Conservation (phyloP, 495 filamentous ascomycete genomes). For the Penicillium ucsense region DNA sequence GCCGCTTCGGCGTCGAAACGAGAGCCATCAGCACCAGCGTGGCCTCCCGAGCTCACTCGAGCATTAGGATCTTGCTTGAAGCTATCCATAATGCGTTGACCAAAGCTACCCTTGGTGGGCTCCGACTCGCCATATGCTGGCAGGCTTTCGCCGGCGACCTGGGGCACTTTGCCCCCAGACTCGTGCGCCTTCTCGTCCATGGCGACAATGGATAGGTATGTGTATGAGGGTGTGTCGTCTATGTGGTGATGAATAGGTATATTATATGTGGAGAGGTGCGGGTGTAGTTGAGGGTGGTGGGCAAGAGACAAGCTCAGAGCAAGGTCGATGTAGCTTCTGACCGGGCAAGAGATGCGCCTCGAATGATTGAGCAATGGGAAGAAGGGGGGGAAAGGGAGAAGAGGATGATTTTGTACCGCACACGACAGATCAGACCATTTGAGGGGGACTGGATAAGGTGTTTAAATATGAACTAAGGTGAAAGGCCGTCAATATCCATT, state of each 20-base stretch:
- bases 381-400: background rate
- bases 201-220: background rate
- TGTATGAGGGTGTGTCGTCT: background rate
- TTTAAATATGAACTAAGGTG: constrained; percentile 1
- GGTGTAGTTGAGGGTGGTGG: background rate
- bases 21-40: constrained; percentile 47
- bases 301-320: background rate
- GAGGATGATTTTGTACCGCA: background rate
- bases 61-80: constrained; percentile 73
- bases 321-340: background rate
- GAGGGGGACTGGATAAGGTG: background rate
- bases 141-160: constrained; percentile 14
- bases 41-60: constrained; percentile 45
- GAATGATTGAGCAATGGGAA: background rate
- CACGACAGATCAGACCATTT: too few species aligned
- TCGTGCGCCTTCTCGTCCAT: constrained; percentile 34
- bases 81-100: constrained; percentile 56
- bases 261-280: background rate
- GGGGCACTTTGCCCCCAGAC: constrained; percentile 17
- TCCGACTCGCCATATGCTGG: constrained; percentile 33
- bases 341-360: background rate
- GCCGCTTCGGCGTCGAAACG: constrained; percentile 69
- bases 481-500: background rate
- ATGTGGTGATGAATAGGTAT: background rate
- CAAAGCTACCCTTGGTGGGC: constrained; percentile 18